phyloP scores from a whole-genome alignment of 192 early-diverging fungal species.

The Phycomyces nitens region DNA sequence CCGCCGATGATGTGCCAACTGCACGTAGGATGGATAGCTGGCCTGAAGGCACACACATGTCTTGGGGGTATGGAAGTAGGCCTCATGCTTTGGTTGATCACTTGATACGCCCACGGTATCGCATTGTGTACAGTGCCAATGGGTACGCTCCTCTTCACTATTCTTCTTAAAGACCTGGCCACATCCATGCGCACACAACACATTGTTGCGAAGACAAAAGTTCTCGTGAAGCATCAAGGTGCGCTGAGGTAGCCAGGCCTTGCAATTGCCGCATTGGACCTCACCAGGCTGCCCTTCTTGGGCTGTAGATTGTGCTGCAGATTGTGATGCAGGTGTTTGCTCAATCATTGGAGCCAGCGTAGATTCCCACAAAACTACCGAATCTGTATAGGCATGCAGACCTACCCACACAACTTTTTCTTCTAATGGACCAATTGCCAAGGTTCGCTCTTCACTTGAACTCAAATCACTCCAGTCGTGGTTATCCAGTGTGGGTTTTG shows the following conservation, averaged over 20 bases:
- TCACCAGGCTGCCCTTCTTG: not conserved
- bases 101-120: slow-evolving; percentile 39
- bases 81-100: slow-evolving; percentile 65
- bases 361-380: slow-evolving; percentile 3
- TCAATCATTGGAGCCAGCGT: not conserved
- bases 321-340: slow-evolving; percentile 8
- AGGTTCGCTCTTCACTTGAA: slow-evolving; percentile 21
- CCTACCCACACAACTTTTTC: slow-evolving; percentile 34
- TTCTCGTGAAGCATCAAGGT: slow-evolving; percentile 67
- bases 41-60: slow-evolving; percentile 59
- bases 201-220: slow-evolving; percentile 82
- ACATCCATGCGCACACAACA: slow-evolving; percentile 59
- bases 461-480: slow-evolving; percentile 47
- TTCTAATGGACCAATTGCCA: slow-evolving; percentile 7
- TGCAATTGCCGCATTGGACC: slow-evolving; percentile 70
- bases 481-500: slow-evolving; percentile 36
- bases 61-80: slow-evolving; percentile 55
- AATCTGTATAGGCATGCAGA: slow-evolving; percentile 35
- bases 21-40: slow-evolving; percentile 33
- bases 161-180: slow-evolving; percentile 62
- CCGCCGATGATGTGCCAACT: slow-evolving; percentile 65
- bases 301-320: not conserved
- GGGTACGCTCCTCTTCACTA: slow-evolving; percentile 50
- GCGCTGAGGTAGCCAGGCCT: slow-evolving; percentile 55
- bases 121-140: slow-evolving; percentile 86